These are phyloP conservation scores for Lachnellula occidentalis DNA, from an alignment of 2,329 filamentous ascomycete genomes.

Conservation along the genomic window DNA sequence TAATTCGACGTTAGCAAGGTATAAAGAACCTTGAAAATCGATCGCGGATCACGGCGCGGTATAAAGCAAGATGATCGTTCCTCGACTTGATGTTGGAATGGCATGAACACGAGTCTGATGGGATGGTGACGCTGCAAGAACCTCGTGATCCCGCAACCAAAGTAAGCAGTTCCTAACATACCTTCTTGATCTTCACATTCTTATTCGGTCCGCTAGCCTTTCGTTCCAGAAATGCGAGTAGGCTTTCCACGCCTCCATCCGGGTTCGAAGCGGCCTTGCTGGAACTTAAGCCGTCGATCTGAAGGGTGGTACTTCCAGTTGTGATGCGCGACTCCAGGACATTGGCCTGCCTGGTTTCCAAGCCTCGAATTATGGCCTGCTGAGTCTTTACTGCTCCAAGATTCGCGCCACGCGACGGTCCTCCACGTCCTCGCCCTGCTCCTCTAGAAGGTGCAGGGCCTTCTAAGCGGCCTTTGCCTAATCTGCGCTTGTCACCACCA, in stretches of 20 bases:
- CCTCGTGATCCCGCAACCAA: conserved; percentile 38
- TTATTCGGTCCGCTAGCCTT: conserved; percentile 49
- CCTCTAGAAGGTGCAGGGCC: conserved; percentile 10
- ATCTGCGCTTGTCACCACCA: conserved; percentile 22
- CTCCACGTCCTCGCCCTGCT: conserved; percentile 29
- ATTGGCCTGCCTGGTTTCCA: conserved; percentile 30
- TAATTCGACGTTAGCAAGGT: conserved; percentile 61
- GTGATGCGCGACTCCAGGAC: conserved; percentile 23
- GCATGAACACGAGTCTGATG: conserved; percentile 36
- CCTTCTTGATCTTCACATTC: conserved; percentile 66
- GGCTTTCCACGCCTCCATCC: conserved; percentile 60
- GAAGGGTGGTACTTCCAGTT: conserved; percentile 26
- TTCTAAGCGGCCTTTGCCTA: conserved; percentile 24
- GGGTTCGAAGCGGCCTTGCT: conserved; percentile 64
- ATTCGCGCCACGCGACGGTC: conserved; percentile 27
- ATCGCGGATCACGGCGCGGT: conserved; percentile 25
- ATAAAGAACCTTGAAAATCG: conserved; percentile 33
- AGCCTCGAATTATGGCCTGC: conserved; percentile 34
- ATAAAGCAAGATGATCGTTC: conserved; percentile 22
- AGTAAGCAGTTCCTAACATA: conserved; percentile 50
- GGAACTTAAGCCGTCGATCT: conserved; percentile 56
- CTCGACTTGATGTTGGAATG: conserved; percentile 32
- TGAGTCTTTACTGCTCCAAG: conserved; percentile 24
- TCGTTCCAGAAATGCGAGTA: conserved; percentile 65
- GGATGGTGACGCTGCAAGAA: conserved; percentile 32